Evolutionary conservation across 179 eudicot species (phyloP), one percentile per base, ranked within the genome.

Genomic region (Silene vulgaris): DNA sequence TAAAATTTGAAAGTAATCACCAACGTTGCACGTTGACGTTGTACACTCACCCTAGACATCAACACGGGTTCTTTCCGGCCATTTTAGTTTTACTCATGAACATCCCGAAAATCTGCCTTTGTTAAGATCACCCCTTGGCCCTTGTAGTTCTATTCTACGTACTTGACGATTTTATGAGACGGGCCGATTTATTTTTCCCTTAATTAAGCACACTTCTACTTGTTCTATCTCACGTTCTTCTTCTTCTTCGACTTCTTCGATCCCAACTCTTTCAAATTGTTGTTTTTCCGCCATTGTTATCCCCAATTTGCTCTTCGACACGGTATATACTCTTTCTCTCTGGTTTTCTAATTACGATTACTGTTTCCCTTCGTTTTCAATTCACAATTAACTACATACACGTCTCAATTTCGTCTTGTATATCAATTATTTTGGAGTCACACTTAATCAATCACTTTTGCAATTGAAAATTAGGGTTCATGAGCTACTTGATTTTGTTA

Each of bases 401-500:
- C 19, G 59, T 52, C 59, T 52, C 59, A 52, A 14, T 13, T 52
- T 52, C 19, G 14, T 16, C 14, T 52, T 13, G n/a, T 52, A 52
- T 9, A 52, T 52, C n/a, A 52, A 52, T 16, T 2, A 52, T 12
- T 2, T 52, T 14, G 59, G 0, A 14, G 59, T 52, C 19, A 52
- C 59, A 52, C 59, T 52, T 52, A 16, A 52, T 52, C 2, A 17
- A 14, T 52, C 59, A 52, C n/a, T 52, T 11, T 12, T 52, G 17
- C 59, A 12, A 52, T 64, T 14, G 68, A 7, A 26, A 28, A 64
- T 64, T 64, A 64, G 68, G 68, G 68, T 9, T 64, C 40, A 7
- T 64, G 37, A 28, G 68, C 30, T 64, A 12, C 30, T 2, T 52
- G 59, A 52, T 52, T 52, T 16, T 35, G 16, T 52, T 14, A 52